Base-by-base conservation (phyloP, 2,329 filamentous ascomycete genomes). In the Xylariaceae sp. region DNA sequence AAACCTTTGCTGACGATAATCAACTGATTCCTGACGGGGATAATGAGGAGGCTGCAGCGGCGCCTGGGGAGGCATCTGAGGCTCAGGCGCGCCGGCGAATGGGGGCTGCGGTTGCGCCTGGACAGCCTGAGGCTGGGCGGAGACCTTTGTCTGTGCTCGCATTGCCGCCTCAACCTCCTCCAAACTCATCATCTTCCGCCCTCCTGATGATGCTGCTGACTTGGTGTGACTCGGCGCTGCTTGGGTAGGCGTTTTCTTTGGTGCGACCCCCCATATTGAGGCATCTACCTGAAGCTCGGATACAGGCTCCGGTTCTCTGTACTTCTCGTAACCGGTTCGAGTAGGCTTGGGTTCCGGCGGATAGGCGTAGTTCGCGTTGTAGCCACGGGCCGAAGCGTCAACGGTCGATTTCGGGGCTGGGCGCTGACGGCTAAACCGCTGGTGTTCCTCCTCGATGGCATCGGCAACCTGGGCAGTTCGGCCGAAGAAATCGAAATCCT, bases 131-230 rank as follows among this genome's bases (percentile, higher is more conserved):
- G 74, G 62, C 7, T 73, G 70, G 53, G 75, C 68, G 7, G 75
- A 66, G 10, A 78, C 75, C 59, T 81, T 81, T 29, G 84, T 76
- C 64, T 93, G 88, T 32, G 84, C 81, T 57, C 90, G 86, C 88
- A 99, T 93, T 62, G 91, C 88, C 51, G 93, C 93, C 76, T 99
- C 95, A 19, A 99, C 93, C 77, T 99, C 95, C 72, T 98, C 95
- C 68, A 99, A 74, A 67, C 91, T 98, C 89, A 99, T 88, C 76
- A 97, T 88, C 78, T 93, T 97, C 68, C 87, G 86, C 42, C 81
- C 70, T 18, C 67, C 67, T 45, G 77, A 72, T 4, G 74, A 50
- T 2, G 59, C 56, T 12, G 54, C 19, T n/a, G 58, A 49, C 20
- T 67, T 66, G 7, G 23, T 32, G 21, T 56, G 62, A 20, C 59